Evolutionary conservation across 1,139 yeast genomes (phyloP).

Genomic region (Protomyces inundatus): DNA sequence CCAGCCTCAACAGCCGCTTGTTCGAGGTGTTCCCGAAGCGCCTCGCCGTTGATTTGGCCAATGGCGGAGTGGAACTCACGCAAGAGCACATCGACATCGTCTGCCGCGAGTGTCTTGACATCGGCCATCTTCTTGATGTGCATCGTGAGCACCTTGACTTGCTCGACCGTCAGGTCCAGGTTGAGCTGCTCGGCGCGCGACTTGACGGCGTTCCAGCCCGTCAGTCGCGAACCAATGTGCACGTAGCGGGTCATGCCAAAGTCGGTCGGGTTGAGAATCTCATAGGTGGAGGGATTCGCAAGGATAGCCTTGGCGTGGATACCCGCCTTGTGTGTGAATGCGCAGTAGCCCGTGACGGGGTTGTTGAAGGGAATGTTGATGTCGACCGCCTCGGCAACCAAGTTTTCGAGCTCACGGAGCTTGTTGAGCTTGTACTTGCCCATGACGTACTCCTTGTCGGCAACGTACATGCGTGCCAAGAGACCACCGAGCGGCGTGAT

Average conservation of each 20-base stretch:
- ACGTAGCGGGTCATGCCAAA: slow-evolving; percentile 89
- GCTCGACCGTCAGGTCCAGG: slow-evolving; percentile 81
- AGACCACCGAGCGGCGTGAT: slow-evolving; percentile 96
- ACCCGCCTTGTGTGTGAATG: slow-evolving; percentile 99
- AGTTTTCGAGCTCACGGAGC: slow-evolving; percentile 88
- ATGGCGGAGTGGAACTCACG: slow-evolving; percentile 76
- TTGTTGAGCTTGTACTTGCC: slow-evolving; percentile 94
- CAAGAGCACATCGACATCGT: slow-evolving; percentile 94
- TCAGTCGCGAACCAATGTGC: slow-evolving; percentile 94
- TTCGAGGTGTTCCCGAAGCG: slow-evolving; percentile 19
- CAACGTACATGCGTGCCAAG: slow-evolving; percentile 99
- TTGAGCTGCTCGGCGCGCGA: slow-evolving; percentile 96
- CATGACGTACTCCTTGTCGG: slow-evolving; percentile 92
- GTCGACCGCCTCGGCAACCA: slow-evolving; percentile 96
- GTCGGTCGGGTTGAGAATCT: slow-evolving; percentile 88
- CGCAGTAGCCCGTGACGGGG: slow-evolving; percentile 99
- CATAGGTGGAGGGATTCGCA: slow-evolving; percentile 97
- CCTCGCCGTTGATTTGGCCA: slow-evolving; percentile 19
- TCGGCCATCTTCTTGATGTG: slow-evolving; percentile 94
- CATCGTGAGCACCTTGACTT: slow-evolving; percentile 87
- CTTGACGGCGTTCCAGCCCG: slow-evolving; percentile 99
- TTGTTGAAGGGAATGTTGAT: slow-evolving; percentile 97
- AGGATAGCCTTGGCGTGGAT: slow-evolving; percentile 97
- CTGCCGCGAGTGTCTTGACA: slow-evolving; percentile 87
- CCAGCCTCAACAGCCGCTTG: slow-evolving; percentile 23